Conservation (phyloP, 768 basidiomycete species). For the Kwoniella pini region DNA sequence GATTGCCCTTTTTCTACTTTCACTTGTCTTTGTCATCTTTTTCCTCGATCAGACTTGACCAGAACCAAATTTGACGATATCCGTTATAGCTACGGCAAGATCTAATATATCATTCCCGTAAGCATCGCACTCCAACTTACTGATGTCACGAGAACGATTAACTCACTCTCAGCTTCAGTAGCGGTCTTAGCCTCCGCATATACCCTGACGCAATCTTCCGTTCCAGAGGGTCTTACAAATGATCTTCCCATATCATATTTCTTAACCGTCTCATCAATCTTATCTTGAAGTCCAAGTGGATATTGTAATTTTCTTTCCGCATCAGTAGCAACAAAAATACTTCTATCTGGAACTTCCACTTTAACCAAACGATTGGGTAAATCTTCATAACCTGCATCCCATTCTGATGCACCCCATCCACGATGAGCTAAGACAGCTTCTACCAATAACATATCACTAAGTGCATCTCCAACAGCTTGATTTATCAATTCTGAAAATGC, state of each 20-base stretch:
- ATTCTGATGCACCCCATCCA: constrained; percentile 75
- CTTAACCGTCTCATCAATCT: constrained; percentile 76
- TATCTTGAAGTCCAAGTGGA: constrained; percentile 75
- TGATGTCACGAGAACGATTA: not conserved
- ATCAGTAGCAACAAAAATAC: constrained; percentile 83
- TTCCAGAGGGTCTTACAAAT: constrained; percentile 95
- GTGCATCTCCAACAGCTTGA: constrained; percentile 95
- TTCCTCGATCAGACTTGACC: constrained; percentile 7
- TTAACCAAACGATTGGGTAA: constrained; percentile 93
- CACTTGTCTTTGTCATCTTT: not conserved
- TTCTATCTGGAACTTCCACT: constrained; percentile 79
- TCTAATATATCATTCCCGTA: constrained; percentile 11
- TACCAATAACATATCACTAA: constrained; percentile 93
- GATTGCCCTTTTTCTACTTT: not conserved
- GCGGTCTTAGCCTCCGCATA: constrained; percentile 85
- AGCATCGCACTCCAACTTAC: not conserved
- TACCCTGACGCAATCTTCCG: constrained; percentile 95
- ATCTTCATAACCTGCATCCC: constrained; percentile 92
- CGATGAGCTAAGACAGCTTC: constrained; percentile 88
- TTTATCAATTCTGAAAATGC: constrained; percentile 86
- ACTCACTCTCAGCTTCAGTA: constrained; percentile 78
- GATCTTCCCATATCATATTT: constrained; percentile 81
- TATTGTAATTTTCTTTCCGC: constrained; percentile 85
- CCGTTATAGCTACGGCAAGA: constrained; percentile 26
- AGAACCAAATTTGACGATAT: constrained; percentile 22